phyloP scores from a whole-genome alignment of 345 rosid genomes.

The Eucalyptus curtisii region DNA sequence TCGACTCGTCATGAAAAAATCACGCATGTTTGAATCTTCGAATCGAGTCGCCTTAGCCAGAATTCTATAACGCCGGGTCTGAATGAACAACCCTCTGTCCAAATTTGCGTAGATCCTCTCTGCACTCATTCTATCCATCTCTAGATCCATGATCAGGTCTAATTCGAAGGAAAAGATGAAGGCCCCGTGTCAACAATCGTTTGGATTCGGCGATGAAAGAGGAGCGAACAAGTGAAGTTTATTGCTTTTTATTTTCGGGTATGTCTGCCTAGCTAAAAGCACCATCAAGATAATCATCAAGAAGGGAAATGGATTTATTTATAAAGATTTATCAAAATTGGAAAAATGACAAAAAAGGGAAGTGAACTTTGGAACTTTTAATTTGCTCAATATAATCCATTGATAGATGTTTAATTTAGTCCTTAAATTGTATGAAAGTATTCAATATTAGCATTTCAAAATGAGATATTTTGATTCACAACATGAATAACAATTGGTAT shows the following conservation, averaged over 20 bases:
- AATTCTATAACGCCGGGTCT: background rate
- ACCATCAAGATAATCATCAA: background rate
- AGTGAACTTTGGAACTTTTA: no score
- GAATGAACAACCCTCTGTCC: background rate
- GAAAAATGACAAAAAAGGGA: accelerated
- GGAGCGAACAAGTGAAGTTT: background rate
- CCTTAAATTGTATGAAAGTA: no score
- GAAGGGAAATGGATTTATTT: background rate
- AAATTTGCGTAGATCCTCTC: background rate
- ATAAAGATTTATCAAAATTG: background rate
- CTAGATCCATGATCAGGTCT: background rate
- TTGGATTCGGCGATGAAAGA: background rate
- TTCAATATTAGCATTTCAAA: no score
- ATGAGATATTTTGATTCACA: no score
- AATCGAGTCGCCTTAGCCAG: background rate
- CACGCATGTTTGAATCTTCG: background rate
- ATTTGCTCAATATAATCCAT: no score
- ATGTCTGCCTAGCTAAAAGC: background rate
- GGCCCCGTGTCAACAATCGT: background rate
- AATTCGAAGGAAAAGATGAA: background rate
- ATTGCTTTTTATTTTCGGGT: background rate
- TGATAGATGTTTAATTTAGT: no score
- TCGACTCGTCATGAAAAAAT: background rate
- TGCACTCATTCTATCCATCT: background rate
- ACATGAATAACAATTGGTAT: no score